Evolutionary conservation across 1,139 yeast genomes (phyloP).

Genomic region (Scheffersomyces titani): DNA sequence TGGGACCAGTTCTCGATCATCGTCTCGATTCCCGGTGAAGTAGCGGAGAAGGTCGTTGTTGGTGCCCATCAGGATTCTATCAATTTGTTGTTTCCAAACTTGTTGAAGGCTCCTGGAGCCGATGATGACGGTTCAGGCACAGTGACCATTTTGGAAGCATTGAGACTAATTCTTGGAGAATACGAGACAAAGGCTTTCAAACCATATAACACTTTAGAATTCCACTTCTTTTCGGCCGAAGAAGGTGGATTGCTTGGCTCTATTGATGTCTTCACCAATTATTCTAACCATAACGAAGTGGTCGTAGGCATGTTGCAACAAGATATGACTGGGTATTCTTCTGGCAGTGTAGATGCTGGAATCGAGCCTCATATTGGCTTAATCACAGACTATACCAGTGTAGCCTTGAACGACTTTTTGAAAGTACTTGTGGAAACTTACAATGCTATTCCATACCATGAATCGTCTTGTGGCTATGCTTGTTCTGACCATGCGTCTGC

Average conservation of each 20-base stretch:
- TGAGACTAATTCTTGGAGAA: conserved; percentile 56
- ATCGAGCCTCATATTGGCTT: conserved; percentile 77
- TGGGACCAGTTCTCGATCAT: conserved; percentile 49
- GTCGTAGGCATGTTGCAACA: conserved; percentile 89
- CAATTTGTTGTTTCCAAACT: conserved; percentile 69
- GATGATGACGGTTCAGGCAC: conserved; percentile 95
- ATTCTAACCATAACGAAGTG: conserved; percentile 44
- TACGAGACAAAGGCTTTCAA: conserved; percentile 36
- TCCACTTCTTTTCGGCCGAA: conserved; percentile 94
- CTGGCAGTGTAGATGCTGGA: conserved; percentile 54
- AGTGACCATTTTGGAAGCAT: conserved; percentile 72
- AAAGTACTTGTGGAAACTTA: conserved; percentile 61
- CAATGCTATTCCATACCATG: conserved; percentile 67
- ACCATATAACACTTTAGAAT: conserved; percentile 78
- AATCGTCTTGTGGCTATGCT: conserved; percentile 85
- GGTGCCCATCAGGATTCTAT: conserved; percentile 93
- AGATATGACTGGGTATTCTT: conserved; percentile 90
- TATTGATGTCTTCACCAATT: conserved; percentile 67
- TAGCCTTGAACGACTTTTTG: conserved; percentile 59
- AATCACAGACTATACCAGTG: conserved; percentile 71
- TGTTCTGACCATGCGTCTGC: conserved; percentile 95
- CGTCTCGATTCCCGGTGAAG: conserved; percentile 42
- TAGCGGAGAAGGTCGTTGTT: conserved; percentile 55
- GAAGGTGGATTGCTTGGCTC: conserved; percentile 93
- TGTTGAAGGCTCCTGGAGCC: conserved; percentile 87